These are phyloP conservation scores for Colletotrichum neosansevieriae DNA, from an alignment of 2,329 filamentous ascomycete species.

Conservation along the genomic window DNA sequence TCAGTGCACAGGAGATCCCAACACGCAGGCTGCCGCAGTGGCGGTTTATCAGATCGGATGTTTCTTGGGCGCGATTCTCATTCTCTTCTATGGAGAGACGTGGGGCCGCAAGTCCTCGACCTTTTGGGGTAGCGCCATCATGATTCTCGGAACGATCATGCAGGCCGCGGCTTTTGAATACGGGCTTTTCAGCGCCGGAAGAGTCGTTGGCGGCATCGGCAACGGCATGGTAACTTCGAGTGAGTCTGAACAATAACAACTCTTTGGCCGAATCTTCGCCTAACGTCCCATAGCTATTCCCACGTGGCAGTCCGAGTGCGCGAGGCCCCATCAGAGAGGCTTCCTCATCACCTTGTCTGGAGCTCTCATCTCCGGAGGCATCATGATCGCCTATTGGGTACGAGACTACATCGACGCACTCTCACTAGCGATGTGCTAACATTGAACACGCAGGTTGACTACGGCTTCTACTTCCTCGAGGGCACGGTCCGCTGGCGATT, in stretches of 20 bases:
- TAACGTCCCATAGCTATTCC: conserved; percentile 41
- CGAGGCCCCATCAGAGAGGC: conserved; percentile 45
- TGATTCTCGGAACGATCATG: conserved; percentile 48
- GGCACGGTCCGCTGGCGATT: conserved; percentile 50
- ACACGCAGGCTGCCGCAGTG: conserved; percentile 47
- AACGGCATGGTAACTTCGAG: conserved; percentile 47
- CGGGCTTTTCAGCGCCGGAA: conserved; percentile 44
- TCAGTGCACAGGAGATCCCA: conserved; percentile 45
- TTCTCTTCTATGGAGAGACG: conserved; percentile 47
- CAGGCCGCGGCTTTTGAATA: conserved; percentile 45
- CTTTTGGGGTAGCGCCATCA: conserved; percentile 48
- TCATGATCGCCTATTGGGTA: conserved; percentile 50
- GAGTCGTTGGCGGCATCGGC: conserved; percentile 46
- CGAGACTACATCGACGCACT: conserved; percentile 21
- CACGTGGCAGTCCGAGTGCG: conserved; percentile 48
- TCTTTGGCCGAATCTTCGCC: not conserved
- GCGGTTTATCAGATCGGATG: conserved; percentile 48
- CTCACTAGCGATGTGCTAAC: no score
- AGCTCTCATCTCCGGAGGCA: conserved; percentile 47
- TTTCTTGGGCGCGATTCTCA: conserved; percentile 46
- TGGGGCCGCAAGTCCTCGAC: conserved; percentile 49
- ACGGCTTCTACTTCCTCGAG: conserved; percentile 48
- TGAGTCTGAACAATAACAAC: conserved; percentile 4
- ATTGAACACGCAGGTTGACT: not conserved
- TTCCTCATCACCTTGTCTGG: conserved; percentile 47